phyloP scores from a whole-genome alignment of 106 monocot genomes.

The Posidonia australis region DNA sequence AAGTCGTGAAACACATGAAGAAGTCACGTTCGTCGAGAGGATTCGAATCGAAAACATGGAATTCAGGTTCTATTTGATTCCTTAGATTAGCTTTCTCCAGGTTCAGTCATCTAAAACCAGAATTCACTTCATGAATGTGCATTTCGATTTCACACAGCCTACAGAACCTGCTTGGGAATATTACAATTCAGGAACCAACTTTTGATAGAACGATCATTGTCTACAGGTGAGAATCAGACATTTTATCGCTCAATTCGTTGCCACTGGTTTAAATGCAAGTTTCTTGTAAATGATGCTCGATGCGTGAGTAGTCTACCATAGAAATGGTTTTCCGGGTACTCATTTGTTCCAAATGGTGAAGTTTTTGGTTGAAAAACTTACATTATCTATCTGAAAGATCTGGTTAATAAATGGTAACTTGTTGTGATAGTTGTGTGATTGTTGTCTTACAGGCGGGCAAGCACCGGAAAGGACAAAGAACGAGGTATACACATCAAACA shows the following conservation, averaged over 20 bases:
- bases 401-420: too few species aligned
- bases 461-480: conserved; percentile 33
- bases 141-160: conserved; percentile 36
- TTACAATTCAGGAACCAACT: conserved; percentile 87
- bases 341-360: too few species aligned
- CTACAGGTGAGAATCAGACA: conserved; percentile 43
- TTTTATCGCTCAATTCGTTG: not conserved
- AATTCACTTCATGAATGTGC: not conserved
- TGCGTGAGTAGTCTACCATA: too few species aligned
- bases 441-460: conserved; percentile 33
- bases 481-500: conserved; percentile 77
- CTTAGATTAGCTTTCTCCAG: conserved; percentile 1
- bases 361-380: too few species aligned
- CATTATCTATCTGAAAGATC: too few species aligned
- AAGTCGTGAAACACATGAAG: conserved; percentile 29
- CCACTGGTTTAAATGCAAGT: not conserved
- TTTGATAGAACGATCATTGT: conserved; percentile 90
- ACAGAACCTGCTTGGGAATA: conserved; percentile 55
- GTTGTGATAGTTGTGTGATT: not conserved
- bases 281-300: not conserved
- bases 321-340: too few species aligned
- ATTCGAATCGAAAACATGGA: conserved; percentile 65
- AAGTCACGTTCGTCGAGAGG: conserved; percentile 62
- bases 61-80: conserved; percentile 38
- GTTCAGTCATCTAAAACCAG: not conserved